Percentiles rank a stretch among this genome's conserved stretches.
These are phyloP conservation scores for Volvariella volvacea DNA, from an alignment of 1,284 basidiomycete genomes.

Conservation along the genomic window DNA sequence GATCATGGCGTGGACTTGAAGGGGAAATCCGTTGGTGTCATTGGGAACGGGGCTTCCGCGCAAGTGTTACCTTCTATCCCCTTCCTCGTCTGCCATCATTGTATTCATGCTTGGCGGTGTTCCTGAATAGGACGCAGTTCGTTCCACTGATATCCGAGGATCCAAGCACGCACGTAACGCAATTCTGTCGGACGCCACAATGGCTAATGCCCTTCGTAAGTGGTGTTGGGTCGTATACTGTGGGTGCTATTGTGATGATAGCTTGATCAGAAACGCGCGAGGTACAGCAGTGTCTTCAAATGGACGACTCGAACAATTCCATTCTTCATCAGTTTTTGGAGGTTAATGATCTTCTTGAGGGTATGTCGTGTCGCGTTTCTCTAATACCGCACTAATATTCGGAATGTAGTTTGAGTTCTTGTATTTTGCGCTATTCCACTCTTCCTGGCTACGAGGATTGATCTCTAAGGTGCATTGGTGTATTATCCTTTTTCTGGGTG, in stretches of 20 bases:
- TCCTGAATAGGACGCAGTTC: constrained; percentile 32
- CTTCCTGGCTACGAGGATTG: constrained; percentile 9
- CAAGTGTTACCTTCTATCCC: constrained; percentile 24
- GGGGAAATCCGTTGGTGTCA: constrained; percentile 38
- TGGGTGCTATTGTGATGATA: not conserved
- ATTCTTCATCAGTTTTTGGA: constrained; percentile 27
- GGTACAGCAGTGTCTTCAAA: constrained; percentile 23
- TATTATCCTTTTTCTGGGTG: no score
- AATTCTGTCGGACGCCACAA: constrained; percentile 39
- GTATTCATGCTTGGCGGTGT: not conserved
- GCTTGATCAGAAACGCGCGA: constrained; percentile 18
- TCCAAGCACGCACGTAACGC: constrained; percentile 29
- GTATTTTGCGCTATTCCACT: constrained; percentile 20
- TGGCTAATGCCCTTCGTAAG: constrained; percentile 37
- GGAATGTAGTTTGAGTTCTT: constrained; percentile 18
- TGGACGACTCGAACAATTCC: constrained; percentile 35
- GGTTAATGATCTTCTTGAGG: constrained; percentile 22
- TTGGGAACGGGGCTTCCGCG: constrained; percentile 48
- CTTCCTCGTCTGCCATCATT: constrained; percentile 9
- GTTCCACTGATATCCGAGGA: constrained; percentile 36
- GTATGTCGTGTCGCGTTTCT: constrained; percentile 15
- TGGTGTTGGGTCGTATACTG: constrained; percentile 1
- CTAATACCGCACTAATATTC: not conserved
- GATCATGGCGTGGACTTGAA: constrained; percentile 29
- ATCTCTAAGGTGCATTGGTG: not conserved